A percentile compares a stretch with the other conserved stretches of the same genome.
phyloP scores from a whole-genome alignment of 75 land plant species.

The Pseudotsuga menziesii region DNA sequence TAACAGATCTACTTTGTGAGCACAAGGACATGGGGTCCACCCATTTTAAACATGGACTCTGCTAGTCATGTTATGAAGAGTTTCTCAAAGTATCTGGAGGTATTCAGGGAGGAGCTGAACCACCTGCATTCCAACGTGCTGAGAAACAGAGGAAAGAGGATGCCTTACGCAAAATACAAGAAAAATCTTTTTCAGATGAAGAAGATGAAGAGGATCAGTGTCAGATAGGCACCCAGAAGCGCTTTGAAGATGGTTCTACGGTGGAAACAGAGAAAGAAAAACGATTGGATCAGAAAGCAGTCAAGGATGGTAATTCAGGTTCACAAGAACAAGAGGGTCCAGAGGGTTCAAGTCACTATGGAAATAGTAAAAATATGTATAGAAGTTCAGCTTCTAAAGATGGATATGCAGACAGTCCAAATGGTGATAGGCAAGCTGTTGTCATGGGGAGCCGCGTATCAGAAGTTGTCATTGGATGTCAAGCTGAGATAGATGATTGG shows the following conservation, averaged over 20 bases:
- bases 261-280: slow-evolving; percentile 7
- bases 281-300: background rate
- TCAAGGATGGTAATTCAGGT: background rate
- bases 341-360: background rate
- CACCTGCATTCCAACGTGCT: slow-evolving; percentile 94
- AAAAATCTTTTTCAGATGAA: slow-evolving; percentile 12
- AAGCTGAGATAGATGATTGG: slow-evolving; percentile 9
- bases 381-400: slow-evolving; percentile 5
- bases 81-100: slow-evolving; percentile 86
- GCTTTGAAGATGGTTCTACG: background rate
- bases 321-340: background rate
- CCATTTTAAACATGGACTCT: slow-evolving; percentile 87
- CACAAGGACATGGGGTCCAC: slow-evolving; percentile 54
- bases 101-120: slow-evolving; percentile 81
- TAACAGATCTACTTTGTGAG: slow-evolving; percentile 63
- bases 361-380: background rate
- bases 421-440: background rate
- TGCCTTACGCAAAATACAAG: slow-evolving; percentile 10
- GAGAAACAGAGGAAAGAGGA: slow-evolving; percentile 51
- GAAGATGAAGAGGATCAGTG: slow-evolving; percentile 7
- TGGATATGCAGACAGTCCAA: slow-evolving; percentile 13
- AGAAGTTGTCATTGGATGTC: slow-evolving; percentile 5
- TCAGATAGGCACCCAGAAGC: background rate
- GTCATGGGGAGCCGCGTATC: background rate
- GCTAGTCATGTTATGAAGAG: slow-evolving; percentile 76